These are phyloP conservation scores for Moringa oleifera DNA, from an alignment of 345 rosid species.

Conservation along the genomic window DNA sequence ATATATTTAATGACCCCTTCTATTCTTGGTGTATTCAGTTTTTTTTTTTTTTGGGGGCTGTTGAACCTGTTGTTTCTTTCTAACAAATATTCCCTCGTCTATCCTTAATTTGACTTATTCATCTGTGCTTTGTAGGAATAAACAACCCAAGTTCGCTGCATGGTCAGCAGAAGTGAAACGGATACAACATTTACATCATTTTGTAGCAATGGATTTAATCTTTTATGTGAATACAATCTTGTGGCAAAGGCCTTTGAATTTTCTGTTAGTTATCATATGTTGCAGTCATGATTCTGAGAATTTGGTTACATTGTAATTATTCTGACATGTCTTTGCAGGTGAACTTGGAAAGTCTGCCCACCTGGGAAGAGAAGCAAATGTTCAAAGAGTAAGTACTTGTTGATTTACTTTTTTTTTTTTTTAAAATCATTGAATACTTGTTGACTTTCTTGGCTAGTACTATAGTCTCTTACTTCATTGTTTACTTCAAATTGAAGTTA, in stretches of 20 bases:
- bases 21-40: too few relatives aligned
- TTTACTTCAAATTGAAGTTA: not conserved
- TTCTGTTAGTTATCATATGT: not conserved
- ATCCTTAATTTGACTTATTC: not conserved
- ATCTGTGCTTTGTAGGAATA: slow-evolving; percentile 51
- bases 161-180: slow-evolving; percentile 91
- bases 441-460: not conserved
- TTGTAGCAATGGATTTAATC: not conserved
- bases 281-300: not conserved
- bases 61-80: not conserved
- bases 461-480: not conserved
- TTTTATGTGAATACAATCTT: too few relatives aligned
- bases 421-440: too few relatives aligned
- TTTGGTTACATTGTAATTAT: slow-evolving; percentile 7
- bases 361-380: slow-evolving; percentile 98
- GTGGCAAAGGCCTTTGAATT: not conserved
- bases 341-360: slow-evolving; percentile 82
- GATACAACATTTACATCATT: slow-evolving; percentile 29
- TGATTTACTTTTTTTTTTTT: too few relatives aligned
- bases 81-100: not conserved
- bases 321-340: slow-evolving; percentile 37
- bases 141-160: slow-evolving; percentile 96
- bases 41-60: too few relatives aligned
- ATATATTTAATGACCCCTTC: too few relatives aligned
- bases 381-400: slow-evolving; percentile 61